Evolutionary conservation across 164 flowering plant genomes (phyloP).

Genomic region (Dillenia turbinata): DNA sequence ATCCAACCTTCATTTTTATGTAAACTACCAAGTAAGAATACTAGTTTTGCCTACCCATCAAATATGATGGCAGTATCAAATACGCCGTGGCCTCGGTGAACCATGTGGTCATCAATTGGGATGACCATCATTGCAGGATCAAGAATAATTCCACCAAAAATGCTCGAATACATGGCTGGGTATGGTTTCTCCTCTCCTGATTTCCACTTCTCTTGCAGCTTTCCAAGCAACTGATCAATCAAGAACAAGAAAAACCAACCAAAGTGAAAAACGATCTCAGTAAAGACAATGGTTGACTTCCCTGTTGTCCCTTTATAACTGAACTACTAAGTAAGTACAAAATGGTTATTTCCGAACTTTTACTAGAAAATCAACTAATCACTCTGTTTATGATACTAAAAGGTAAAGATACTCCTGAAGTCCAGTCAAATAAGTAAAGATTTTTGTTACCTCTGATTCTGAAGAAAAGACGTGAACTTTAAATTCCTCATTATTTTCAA

Average conservation of each 20-base stretch:
- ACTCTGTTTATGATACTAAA: too few relatives aligned
- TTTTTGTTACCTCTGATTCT: slow-evolving; percentile 36
- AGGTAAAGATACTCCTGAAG: too few relatives aligned
- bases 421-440: not conserved
- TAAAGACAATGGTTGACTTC: not conserved
- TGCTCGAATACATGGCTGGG: slow-evolving; percentile 86
- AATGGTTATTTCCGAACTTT: too few relatives aligned
- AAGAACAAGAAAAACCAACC: not conserved
- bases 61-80: slow-evolving; percentile 80
- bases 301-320: not conserved
- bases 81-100: slow-evolving; percentile 93
- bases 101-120: slow-evolving; percentile 96
- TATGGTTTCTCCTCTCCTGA: slow-evolving; percentile 55
- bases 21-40: not conserved
- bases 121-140: slow-evolving; percentile 90
- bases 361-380: too few relatives aligned
- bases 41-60: slow-evolving; percentile 46
- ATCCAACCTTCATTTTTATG: not conserved
- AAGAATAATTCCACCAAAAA: slow-evolving; percentile 70
- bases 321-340: too few relatives aligned
- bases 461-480: slow-evolving; percentile 43
- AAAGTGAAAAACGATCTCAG: not conserved
- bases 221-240: slow-evolving; percentile 55
- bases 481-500: slow-evolving; percentile 16
- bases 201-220: slow-evolving; percentile 59